Evolutionary conservation across 345 rosid genomes (phyloP), one percentile per base, ranked within the genome.

Genomic region (Salix udensis): DNA sequence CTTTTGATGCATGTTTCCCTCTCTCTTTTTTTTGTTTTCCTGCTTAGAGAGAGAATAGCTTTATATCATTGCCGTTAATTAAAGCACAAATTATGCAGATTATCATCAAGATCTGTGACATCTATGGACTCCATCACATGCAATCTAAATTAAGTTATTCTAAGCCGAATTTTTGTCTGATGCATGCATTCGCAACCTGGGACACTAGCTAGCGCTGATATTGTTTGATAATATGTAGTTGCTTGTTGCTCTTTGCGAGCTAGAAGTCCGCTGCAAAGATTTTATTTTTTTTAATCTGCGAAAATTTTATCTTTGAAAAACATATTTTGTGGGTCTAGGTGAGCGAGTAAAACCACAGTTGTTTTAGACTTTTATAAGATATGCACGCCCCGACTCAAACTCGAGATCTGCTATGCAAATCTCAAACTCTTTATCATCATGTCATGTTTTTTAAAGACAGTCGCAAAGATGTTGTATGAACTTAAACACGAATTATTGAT

Each of bases 1-100:
- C 80, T 79, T 82, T 79, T 82, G 68, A 85, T 75, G 82, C 73
- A 72, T 70, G 13, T 76, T 55, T 55, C 28, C 50, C 12, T 37
- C 14, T 19, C 60, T 48, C 13, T 42, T 21, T 5, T 5, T 26
- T 18, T 46, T 28, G 7, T 5, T n/a, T 37, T 36, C 1, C 1
- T 14, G 21, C 6, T 4, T 6, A 3, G 24, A 21, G 34, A 62
- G 13, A 9, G 30, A 10, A 10, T 9, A 6, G 18, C 50, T 44
- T 46, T 69, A n/a, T 9, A n/a, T 55, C 62, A 55, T 55, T 55
- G 62, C 62, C 62, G 10, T 55, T 55, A 11, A 55, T 55, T 55
- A 23, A 55, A 55, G 62, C 7, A 55, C 28, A 55, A n/a, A 55
- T n/a, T 55, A n/a, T 55, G 28, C 62, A 9, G 26, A n/a, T n/a